phyloP scores from a whole-genome alignment of 75 land plant genomes.

The Larix kaempferi region DNA sequence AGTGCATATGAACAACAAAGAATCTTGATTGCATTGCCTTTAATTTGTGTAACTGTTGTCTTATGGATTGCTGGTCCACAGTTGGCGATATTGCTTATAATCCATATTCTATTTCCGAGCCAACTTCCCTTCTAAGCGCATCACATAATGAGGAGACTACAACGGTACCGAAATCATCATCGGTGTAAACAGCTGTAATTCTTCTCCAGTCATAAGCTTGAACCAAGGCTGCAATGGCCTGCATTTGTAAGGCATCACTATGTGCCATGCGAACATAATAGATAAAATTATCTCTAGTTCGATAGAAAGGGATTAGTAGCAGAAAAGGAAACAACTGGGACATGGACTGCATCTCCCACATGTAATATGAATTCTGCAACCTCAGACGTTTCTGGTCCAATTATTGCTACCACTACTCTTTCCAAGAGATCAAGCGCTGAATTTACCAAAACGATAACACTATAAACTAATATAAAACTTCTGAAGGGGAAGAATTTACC shows the following conservation, averaged over 20 bases:
- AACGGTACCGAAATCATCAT: slow-evolving; percentile 39
- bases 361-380: slow-evolving; percentile 36
- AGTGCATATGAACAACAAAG: slow-evolving; percentile 38
- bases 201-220: slow-evolving; percentile 39
- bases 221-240: slow-evolving; percentile 28
- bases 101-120: slow-evolving; percentile 21
- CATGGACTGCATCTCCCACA: slow-evolving; percentile 26
- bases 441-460: too few species aligned
- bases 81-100: slow-evolving; percentile 30
- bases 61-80: slow-evolving; percentile 19
- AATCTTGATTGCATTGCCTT: slow-evolving; percentile 42
- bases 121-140: slow-evolving; percentile 20
- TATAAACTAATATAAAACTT: too few species aligned
- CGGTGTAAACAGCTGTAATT: slow-evolving; percentile 29
- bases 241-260: slow-evolving; percentile 41
- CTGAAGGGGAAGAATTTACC: too few species aligned
- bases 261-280: slow-evolving; percentile 3
- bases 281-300: slow-evolving; percentile 6
- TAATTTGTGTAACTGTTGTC: slow-evolving; percentile 23
- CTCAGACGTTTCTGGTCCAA: slow-evolving; percentile 40
- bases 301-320: slow-evolving; percentile 38
- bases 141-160: slow-evolving; percentile 30
- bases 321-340: slow-evolving; percentile 47
- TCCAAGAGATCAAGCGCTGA: slow-evolving; percentile 43
- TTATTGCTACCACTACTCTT: slow-evolving; percentile 32